A percentile compares a stretch with the other conserved stretches of the same genome.
phyloP scores from a whole-genome alignment of 768 basidiomycete species.

The Boletus bicolor region DNA sequence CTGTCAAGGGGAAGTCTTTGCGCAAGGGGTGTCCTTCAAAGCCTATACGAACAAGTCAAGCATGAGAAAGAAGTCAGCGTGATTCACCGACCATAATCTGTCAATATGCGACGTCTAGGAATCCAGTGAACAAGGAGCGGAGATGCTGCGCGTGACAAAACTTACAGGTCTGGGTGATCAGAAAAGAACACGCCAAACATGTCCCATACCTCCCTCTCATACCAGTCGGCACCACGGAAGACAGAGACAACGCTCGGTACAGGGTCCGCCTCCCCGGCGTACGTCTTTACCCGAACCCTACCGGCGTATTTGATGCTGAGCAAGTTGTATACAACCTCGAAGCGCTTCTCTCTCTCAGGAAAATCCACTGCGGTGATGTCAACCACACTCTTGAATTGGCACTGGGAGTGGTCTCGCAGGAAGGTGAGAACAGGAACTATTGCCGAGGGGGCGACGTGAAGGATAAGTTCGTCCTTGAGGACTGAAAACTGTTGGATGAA shows the following conservation, averaged over 20 bases:
- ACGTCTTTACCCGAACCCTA: conserved; percentile 95
- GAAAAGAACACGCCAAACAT: conserved; percentile 96
- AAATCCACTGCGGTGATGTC: conserved; percentile 96
- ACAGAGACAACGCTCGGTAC: conserved; percentile 79
- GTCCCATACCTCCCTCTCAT: conserved; percentile 98
- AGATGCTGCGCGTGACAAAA: conserved; percentile 16
- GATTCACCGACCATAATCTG: conserved; percentile 78
- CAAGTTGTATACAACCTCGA: conserved; percentile 96
- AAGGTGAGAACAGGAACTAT: conserved; percentile 86
- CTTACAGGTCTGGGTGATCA: conserved; percentile 93
- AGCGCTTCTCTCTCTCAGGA: conserved; percentile 88
- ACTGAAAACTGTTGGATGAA: conserved; percentile 98
- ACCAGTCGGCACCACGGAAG: conserved; percentile 96
- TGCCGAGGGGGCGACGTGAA: conserved; percentile 81
- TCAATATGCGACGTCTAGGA: conserved; percentile 87
- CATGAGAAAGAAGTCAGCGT: neutral
- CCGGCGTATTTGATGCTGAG: conserved; percentile 76
- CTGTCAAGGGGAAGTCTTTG: conserved; percentile 97
- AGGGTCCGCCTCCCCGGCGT: conserved; percentile 87
- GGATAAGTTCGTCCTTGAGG: conserved; percentile 89
- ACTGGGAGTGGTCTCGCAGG: conserved; percentile 92
- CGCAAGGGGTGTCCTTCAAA: conserved; percentile 97
- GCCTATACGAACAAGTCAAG: conserved; percentile 40
- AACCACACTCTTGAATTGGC: conserved; percentile 89
- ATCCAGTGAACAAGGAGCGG: conserved; percentile 13